Percentiles rank a stretch among this genome's conserved stretches.
These are phyloP conservation scores for Jaenimonas drosophilae DNA, from an alignment of 208 protist genomes.

Conservation along the genomic window DNA sequence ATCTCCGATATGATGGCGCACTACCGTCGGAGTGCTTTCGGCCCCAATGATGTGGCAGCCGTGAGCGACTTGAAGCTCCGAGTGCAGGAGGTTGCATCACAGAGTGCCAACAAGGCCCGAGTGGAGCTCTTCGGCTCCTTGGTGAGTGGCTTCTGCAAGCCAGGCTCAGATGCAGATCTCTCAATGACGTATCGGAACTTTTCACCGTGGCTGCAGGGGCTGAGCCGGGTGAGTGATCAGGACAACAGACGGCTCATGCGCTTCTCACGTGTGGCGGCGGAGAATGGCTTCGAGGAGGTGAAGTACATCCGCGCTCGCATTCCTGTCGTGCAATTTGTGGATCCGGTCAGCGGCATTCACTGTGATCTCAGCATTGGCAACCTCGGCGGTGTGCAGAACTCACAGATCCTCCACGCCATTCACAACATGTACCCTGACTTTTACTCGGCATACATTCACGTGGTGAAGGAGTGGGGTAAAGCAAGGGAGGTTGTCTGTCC, in stretches of 20 bases:
- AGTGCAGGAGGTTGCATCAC: conserved; percentile 53
- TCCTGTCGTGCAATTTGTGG: conserved; percentile 79
- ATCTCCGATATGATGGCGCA: conserved; percentile 66
- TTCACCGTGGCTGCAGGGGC: conserved; percentile 69
- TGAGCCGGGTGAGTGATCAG: conserved; percentile 48
- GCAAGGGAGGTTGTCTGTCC: conserved; percentile 70
- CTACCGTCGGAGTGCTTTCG: conserved; percentile 30
- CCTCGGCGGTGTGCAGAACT: conserved; percentile 79
- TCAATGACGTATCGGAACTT: conserved; percentile 86
- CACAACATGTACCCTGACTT: conserved; percentile 71
- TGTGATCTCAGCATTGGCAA: conserved; percentile 88
- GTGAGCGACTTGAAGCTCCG: conserved; percentile 50
- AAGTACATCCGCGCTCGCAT: conserved; percentile 70
- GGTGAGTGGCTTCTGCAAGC: conserved; percentile 74
- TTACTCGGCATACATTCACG: conserved; percentile 76
- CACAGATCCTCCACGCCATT: conserved; percentile 62
- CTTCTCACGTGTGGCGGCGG: conserved; percentile 58
- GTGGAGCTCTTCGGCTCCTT: conserved; percentile 81
- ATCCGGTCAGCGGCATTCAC: conserved; percentile 57
- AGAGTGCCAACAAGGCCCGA: conserved; percentile 75
- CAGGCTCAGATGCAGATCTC: conserved; percentile 67
- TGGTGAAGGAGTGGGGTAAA: conserved; percentile 86
- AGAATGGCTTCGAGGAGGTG: conserved; percentile 74
- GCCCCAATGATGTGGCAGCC: conserved; percentile 18
- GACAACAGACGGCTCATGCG: conserved; percentile 59